phyloP scores from a whole-genome alignment of 495 filamentous ascomycete genomes.

The Lophium mytilinum region DNA sequence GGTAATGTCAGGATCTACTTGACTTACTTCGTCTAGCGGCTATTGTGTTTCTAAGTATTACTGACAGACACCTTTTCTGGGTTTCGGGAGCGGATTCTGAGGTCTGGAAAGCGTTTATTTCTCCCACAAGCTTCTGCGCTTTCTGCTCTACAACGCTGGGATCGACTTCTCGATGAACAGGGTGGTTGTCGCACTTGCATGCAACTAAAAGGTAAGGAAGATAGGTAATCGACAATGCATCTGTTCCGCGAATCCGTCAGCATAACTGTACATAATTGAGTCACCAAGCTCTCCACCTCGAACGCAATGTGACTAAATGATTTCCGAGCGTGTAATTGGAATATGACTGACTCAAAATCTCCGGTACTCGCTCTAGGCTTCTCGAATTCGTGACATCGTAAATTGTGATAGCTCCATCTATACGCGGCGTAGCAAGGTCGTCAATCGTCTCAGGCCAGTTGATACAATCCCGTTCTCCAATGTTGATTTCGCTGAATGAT shows the following conservation, averaged over 20 bases:
- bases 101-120: slow-evolving; percentile 63
- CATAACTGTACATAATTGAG: not conserved
- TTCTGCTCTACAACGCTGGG: slow-evolving; percentile 48
- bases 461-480: slow-evolving; percentile 59
- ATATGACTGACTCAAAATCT: slow-evolving; percentile 61
- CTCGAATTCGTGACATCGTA: slow-evolving; percentile 76
- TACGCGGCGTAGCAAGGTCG: slow-evolving; percentile 56
- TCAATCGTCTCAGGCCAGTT: slow-evolving; percentile 69
- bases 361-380: slow-evolving; percentile 58
- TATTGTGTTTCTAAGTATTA: slow-evolving; percentile 65
- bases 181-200: slow-evolving; percentile 72
- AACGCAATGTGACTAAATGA: not conserved
- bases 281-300: not conserved
- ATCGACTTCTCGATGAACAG: slow-evolving; percentile 51
- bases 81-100: slow-evolving; percentile 62
- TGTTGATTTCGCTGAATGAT: slow-evolving; percentile 55
- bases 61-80: slow-evolving; percentile 68
- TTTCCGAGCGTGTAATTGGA: not conserved
- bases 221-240: slow-evolving; percentile 55
- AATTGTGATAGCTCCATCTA: slow-evolving; percentile 77
- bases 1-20: not conserved
- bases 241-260: slow-evolving; percentile 39
- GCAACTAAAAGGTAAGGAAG: slow-evolving; percentile 72
- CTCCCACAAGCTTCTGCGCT: slow-evolving; percentile 46
- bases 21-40: slow-evolving; percentile 32